Evolutionary conservation across 2,329 filamentous ascomycete genomes (phyloP).

Genomic region (Colletotrichum lupini): DNA sequence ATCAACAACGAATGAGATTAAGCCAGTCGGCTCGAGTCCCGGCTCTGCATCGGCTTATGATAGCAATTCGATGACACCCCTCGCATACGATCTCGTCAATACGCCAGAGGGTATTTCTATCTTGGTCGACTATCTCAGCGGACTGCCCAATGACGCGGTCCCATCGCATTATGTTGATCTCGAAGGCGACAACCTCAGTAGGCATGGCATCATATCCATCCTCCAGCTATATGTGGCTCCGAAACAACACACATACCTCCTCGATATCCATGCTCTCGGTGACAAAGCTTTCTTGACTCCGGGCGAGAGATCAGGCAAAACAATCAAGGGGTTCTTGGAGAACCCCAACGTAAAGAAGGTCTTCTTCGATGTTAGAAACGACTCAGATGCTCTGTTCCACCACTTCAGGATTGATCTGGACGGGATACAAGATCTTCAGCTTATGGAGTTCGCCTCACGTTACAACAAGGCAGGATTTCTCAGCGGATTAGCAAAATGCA

Average conservation of each 20-base stretch:
- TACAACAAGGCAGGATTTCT: constrained; percentile 30
- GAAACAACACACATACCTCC: constrained; percentile 48
- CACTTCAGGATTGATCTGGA: constrained; percentile 55
- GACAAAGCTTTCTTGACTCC: constrained; percentile 42
- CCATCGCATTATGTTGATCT: constrained; percentile 59
- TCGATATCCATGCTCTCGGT: constrained; percentile 56
- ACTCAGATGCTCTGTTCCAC: constrained; percentile 64
- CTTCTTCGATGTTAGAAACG: constrained; percentile 69
- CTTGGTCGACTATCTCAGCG: constrained; percentile 38
- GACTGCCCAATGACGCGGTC: constrained; percentile 13
- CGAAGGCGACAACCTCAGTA: constrained; percentile 56
- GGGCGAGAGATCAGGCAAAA: neutral
- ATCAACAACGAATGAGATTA: too few species aligned
- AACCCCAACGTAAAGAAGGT: constrained; percentile 56
- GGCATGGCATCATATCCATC: constrained; percentile 58
- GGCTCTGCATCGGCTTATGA: too few species aligned
- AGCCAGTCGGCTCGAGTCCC: too few species aligned
- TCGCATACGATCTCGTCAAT: constrained; percentile 24
- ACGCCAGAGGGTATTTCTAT: constrained; percentile 29
- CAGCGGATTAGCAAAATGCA: constrained; percentile 43
- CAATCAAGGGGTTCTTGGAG: constrained; percentile 57
- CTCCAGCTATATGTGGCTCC: constrained; percentile 50
- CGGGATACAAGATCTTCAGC: constrained; percentile 63
- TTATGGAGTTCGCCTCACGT: constrained; percentile 62
- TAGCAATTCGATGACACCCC: too few species aligned